These are phyloP conservation scores for Xylariaceae sp. DNA, from an alignment of 2,329 filamentous ascomycete species.

Conservation along the genomic window DNA sequence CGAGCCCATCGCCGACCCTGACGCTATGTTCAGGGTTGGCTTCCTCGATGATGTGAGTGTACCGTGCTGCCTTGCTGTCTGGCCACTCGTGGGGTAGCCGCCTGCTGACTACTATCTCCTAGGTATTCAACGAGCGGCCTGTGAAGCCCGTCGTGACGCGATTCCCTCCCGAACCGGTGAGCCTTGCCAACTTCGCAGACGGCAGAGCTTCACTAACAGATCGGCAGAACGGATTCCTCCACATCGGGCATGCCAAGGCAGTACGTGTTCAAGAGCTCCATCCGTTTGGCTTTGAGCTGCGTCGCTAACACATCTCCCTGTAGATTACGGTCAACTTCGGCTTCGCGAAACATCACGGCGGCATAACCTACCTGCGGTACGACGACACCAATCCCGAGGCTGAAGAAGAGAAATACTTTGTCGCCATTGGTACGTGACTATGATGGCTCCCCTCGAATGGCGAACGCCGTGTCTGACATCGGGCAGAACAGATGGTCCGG, in stretches of 20 bases:
- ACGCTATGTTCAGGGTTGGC: conserved; percentile 73
- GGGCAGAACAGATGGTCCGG: conserved; percentile 66
- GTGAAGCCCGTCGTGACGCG: conserved; percentile 57
- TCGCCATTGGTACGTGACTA: conserved; percentile 73
- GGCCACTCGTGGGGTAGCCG: neutral
- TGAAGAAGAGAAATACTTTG: conserved; percentile 85
- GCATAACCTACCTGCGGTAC: conserved; percentile 69
- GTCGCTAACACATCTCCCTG: too few relatives aligned
- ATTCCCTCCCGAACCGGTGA: conserved; percentile 68
- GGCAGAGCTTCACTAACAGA: neutral
- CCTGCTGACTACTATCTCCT: too few relatives aligned
- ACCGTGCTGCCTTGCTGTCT: neutral
- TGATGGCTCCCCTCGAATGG: too few relatives aligned
- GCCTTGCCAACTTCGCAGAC: neutral
- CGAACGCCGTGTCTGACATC: too few relatives aligned
- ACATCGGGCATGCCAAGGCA: conserved; percentile 94
- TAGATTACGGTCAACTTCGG: conserved; percentile 94
- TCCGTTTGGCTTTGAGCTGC: too few relatives aligned
- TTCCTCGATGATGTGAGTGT: conserved; percentile 58
- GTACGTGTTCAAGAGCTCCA: too few relatives aligned
- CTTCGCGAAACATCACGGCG: conserved; percentile 78
- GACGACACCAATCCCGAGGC: conserved; percentile 95
- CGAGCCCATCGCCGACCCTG: conserved; percentile 40
- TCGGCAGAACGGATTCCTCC: conserved; percentile 69
- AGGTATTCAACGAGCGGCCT: conserved; percentile 55